Evolutionary conservation across 164 flowering plant species (phyloP), one percentile per base, ranked within the genome.

Genomic region (Nymphaea thermarum): DNA sequence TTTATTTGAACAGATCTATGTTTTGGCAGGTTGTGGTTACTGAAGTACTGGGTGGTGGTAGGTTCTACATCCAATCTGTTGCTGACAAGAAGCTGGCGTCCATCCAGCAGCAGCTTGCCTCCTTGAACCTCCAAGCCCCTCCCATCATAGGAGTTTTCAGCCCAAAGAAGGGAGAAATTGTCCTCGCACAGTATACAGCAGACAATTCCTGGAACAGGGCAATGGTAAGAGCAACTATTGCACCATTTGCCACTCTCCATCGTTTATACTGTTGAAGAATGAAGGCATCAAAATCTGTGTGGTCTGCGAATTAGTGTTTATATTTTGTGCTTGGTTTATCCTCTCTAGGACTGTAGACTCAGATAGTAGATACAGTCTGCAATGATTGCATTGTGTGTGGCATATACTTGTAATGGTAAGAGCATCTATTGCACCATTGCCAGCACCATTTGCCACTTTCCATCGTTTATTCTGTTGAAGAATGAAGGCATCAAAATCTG

Each of bases 161-260:
- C 76, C 99, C 99, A 15, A 87, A 82, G 80, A 95, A 87, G 81
- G 99, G 98, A 11, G 99, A 95, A 62, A 77, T 84, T 59, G 91
- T 95, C 73, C 93, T 95, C 73, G 97, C 96, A 60, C 91, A 89
- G 68, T 95, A 84, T 71, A 86, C 86, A 77, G 81, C 77, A 6
- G 97, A 95, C 73, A 86, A 87, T 51, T 87, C 99, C 55, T 95
- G 99, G 99, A 88, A 95, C 76, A 81, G 99, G 55, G 98, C 95
- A 10, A 86, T 92, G 93, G 98, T 93, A 71, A 77, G 86, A 65
- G 16, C 42, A 64, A 36, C 11, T 18, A 17, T 64, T 42, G 18
- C 66, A 17, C 66, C 8, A 17, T 62, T 25, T 62, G n/a, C 18
- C 64, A 11, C 64, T 62, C 64, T 65, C 7, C 55, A 47, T 47